Base-by-base conservation (phyloP, 306 rosid genomes). In the Cyclanthera cordifolia region DNA sequence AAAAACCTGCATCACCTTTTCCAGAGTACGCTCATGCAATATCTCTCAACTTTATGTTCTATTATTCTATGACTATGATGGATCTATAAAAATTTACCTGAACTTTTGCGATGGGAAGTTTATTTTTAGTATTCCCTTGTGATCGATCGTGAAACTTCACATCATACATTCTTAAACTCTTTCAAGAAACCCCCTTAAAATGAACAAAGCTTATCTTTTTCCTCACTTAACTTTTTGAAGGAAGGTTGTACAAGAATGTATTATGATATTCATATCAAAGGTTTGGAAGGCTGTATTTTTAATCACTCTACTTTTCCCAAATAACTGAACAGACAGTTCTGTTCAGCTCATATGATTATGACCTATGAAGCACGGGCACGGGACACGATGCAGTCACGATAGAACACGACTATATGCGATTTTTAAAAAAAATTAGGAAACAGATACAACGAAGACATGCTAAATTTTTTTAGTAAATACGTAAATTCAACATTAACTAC, bases 1-100 rank as follows among this genome's bases (percentile, higher is more conserved):
- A 93, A 93, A 82, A 93, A 93, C 78, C 65, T 93, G 82, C 75
- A 51, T 76, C 95, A 93, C 78, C 93, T 93, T 72, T 93, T 89
- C 94, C 95, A 93, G 77, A 87, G 98, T 93, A 93, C 50, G 91
- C 53, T 74, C 74, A 27, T 63, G 25, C 47, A 63, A 17, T 63
- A 59, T 80, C 68, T 53, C 69, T 72, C 61, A 56, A 67, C 61
- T 47, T 71, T 17, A 74, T 70, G 24, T 63, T 43, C 37, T 45
- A 43, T 24, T 25, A 15, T 61, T 19, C 16, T 39, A 41, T 9
- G 47, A 30, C 49, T 47, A 23, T 0, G 15, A 43, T 39, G 52
- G 23, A 43, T 65, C 50, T 43, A 9, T 41, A 4, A 46, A 19
- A n/a, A 4, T 19, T 13, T 14, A 20, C 30, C 21, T 65, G 21